phyloP scores from a whole-genome alignment of 257 asterid genomes.

The Solanum bulbocastanum region DNA sequence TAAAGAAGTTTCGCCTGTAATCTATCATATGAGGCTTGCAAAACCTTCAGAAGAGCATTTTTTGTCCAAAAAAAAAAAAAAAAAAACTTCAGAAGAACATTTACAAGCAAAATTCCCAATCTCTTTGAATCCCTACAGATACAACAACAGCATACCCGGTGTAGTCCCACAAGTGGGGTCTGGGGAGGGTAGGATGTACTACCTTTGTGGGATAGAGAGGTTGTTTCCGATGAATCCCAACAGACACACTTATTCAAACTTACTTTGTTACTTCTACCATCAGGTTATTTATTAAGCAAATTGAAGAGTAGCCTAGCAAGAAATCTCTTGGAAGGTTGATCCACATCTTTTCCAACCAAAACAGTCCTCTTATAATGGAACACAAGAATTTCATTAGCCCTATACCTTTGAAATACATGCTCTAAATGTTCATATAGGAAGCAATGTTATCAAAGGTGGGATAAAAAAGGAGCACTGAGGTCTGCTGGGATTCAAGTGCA shows the following conservation, averaged over 20 bases:
- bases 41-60: neutral
- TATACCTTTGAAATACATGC: neutral
- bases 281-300: neutral
- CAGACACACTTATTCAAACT: neutral
- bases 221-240: neutral
- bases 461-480: neutral
- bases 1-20: neutral
- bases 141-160: neutral
- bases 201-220: neutral
- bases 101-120: neutral
- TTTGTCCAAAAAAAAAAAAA: neutral
- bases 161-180: neutral
- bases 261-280: neutral
- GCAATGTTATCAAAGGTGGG: neutral
- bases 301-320: neutral
- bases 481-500: neutral
- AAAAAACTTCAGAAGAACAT: neutral
- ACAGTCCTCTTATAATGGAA: neutral
- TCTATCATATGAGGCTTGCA: neutral
- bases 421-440: neutral
- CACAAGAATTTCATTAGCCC: neutral
- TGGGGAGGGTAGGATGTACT: neutral
- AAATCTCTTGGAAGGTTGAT: neutral
- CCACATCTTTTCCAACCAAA: neutral
- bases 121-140: neutral